These are phyloP conservation scores for Eleusine coracana DNA, from an alignment of 176 grass and related monocot species.

Conservation along the genomic window DNA sequence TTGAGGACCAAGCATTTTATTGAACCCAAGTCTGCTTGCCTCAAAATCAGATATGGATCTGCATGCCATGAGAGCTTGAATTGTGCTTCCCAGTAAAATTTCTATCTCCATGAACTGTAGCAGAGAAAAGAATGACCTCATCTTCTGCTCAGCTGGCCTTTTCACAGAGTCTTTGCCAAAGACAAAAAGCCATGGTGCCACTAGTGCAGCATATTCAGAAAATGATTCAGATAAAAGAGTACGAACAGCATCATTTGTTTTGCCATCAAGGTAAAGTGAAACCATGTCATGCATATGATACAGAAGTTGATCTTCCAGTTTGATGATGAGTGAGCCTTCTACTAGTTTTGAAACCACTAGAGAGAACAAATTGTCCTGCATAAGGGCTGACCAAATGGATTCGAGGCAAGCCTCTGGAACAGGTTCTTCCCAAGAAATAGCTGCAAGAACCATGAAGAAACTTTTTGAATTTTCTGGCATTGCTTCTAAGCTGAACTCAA, in stretches of 20 bases:
- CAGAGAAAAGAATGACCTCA: conserved; percentile 54
- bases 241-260: conserved; percentile 48
- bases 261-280: conserved; percentile 68
- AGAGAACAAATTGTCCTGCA: conserved; percentile 64
- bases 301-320: conserved; percentile 64
- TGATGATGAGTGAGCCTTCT: conserved; percentile 80
- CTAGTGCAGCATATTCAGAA: conserved; percentile 52
- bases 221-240: conserved; percentile 55
- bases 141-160: conserved; percentile 54
- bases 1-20: conserved; percentile 56
- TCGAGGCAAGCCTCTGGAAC: conserved; percentile 78
- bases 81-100: conserved; percentile 55
- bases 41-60: conserved; percentile 73
- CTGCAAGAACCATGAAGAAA: conserved; percentile 67
- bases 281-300: conserved; percentile 94
- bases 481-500: conserved; percentile 88
- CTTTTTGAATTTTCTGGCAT: conserved; percentile 73
- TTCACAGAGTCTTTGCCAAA: conserved; percentile 68
- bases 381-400: conserved; percentile 64
- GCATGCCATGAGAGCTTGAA: conserved; percentile 71
- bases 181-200: conserved; percentile 77
- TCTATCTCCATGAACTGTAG: conserved; percentile 53
- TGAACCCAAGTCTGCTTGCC: conserved; percentile 59
- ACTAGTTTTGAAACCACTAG: conserved; percentile 71
- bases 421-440: conserved; percentile 73